phyloP scores from a whole-genome alignment of 2,329 filamentous ascomycete genomes.

The Botrytis tulipae region DNA sequence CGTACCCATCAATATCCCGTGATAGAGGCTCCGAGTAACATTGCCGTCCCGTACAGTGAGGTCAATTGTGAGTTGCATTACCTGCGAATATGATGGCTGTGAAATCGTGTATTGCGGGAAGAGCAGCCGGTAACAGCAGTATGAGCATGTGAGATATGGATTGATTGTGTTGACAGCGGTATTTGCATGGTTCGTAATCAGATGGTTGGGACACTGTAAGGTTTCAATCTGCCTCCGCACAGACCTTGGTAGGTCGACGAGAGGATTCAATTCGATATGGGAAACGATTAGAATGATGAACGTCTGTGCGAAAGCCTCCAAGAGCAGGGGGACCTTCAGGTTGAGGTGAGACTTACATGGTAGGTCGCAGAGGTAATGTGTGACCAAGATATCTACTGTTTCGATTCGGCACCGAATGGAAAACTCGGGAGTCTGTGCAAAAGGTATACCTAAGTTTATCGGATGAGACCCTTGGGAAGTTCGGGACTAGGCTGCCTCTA shows the following conservation, averaged over 20 bases:
- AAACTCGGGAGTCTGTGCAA: conserved; percentile 14
- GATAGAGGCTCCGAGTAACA: background rate
- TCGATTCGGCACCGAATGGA: conserved; percentile 5
- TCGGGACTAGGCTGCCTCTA: background rate
- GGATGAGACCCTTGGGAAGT: background rate
- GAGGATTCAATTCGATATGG: background rate
- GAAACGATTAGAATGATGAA: background rate
- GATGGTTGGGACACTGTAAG: background rate
- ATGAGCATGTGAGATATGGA: background rate
- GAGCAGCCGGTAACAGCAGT: background rate
- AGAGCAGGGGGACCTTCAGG: background rate
- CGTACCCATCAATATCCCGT: background rate
- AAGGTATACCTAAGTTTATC: background rate
- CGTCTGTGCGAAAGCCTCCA: conserved; percentile 10
- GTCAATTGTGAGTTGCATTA: background rate
- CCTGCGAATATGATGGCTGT: background rate
- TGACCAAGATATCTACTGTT: background rate
- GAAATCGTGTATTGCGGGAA: background rate
- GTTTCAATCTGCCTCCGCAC: conserved; percentile 1
- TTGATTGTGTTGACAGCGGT: background rate
- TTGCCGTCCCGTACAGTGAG: background rate
- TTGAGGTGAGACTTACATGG: background rate
- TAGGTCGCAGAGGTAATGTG: background rate
- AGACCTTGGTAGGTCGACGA: conserved; percentile 6
- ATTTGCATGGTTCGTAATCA: conserved; percentile 4